A percentile compares a stretch with the other conserved stretches of the same genome.
Conservation (phyloP, 2,329 filamentous ascomycete genomes). For the Pezicula rhizophila region DNA sequence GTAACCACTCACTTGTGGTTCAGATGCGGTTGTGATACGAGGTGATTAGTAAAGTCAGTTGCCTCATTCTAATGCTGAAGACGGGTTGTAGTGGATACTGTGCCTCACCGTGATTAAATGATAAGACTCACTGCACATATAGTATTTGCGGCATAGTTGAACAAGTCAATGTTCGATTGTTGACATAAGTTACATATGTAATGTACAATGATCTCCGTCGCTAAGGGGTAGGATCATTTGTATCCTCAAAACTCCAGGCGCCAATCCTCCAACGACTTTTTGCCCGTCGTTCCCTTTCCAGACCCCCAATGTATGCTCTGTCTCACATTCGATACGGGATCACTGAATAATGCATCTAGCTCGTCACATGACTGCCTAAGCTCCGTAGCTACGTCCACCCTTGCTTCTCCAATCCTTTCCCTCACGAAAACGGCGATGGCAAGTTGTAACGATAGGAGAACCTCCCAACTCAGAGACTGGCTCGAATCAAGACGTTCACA, state of each 20-base stretch:
- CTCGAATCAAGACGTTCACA: constrained; percentile 16
- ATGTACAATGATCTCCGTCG: constrained; percentile 10
- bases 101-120: too few relatives aligned
- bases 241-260: constrained; percentile 16
- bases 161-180: constrained; percentile 3
- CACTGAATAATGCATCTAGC: constrained; percentile 22
- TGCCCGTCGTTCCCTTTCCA: constrained; percentile 7
- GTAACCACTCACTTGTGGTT: too few relatives aligned
- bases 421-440: constrained; percentile 23
- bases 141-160: background rate
- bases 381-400: constrained; percentile 23
- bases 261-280: constrained; percentile 25
- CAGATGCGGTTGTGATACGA: too few relatives aligned
- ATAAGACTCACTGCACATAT: too few relatives aligned
- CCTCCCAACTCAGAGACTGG: constrained; percentile 22
- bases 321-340: constrained; percentile 5
- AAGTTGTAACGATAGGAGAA: constrained; percentile 28
- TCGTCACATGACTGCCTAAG: constrained; percentile 21
- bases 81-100: too few relatives aligned
- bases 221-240: background rate
- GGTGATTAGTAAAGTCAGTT: too few relatives aligned
- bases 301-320: constrained; percentile 5
- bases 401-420: constrained; percentile 16
- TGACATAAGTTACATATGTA: constrained; percentile 14
- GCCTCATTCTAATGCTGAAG: too few relatives aligned